Conservation (phyloP, 305 asterid species). For the Nicotiana rustica region DNA sequence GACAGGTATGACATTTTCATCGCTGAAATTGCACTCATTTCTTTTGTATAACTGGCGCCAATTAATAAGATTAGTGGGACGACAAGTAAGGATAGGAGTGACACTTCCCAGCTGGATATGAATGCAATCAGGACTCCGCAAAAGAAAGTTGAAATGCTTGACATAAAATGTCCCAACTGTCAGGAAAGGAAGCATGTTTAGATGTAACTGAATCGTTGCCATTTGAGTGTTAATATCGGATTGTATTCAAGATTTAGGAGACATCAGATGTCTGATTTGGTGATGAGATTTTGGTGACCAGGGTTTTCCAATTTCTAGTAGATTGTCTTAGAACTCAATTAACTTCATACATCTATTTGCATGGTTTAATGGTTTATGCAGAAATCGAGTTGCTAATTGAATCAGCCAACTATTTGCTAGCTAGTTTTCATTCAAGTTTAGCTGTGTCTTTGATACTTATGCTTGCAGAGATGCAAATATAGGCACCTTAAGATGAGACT, state of each 20-base stretch:
- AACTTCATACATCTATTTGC: neutral
- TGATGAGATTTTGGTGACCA: neutral
- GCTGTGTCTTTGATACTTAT: too few relatives aligned
- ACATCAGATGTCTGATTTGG: neutral
- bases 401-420: too few relatives aligned
- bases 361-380: neutral
- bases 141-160: conserved; percentile 80
- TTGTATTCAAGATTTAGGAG: neutral
- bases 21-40: conserved; percentile 70
- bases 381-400: too few relatives aligned
- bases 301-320: neutral
- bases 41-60: conserved; percentile 76
- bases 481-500: neutral
- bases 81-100: conserved; percentile 75
- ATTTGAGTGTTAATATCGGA: neutral
- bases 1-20: conserved; percentile 65
- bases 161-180: conserved; percentile 84
- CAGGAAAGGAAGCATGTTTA: conserved; percentile 35
- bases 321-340: neutral
- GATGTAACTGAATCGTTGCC: neutral
- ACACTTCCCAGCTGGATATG: conserved; percentile 84
- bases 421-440: too few relatives aligned
- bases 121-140: conserved; percentile 78
- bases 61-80: conserved; percentile 75
- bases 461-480: too few relatives aligned